Evolutionary conservation across 768 basidiomycete genomes (phyloP).

Genomic region (Mycena epipterygia): DNA sequence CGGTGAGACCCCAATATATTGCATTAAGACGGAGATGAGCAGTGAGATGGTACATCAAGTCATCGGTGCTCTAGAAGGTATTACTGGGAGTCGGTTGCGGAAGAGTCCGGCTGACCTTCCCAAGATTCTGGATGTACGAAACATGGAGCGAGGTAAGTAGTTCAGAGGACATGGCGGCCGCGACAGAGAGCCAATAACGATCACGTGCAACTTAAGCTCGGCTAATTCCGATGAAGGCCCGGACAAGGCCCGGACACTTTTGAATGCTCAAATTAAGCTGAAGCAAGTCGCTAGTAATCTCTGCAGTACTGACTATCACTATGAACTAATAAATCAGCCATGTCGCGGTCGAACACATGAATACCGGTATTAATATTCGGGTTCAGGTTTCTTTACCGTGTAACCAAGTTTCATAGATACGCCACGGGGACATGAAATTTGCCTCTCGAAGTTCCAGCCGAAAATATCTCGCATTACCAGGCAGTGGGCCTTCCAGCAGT

Average conservation of each 20-base stretch:
- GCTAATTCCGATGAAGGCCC: not conserved
- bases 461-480: slow-evolving; percentile 22
- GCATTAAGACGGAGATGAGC: slow-evolving; percentile 96
- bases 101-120: slow-evolving; percentile 60
- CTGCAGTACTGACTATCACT: too few relatives aligned
- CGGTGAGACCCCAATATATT: slow-evolving; percentile 96
- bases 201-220: slow-evolving; percentile 5
- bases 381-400: not conserved
- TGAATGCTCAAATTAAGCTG: too few relatives aligned
- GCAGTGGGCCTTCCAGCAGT: not conserved
- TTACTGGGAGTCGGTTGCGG: not conserved
- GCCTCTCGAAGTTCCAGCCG: slow-evolving; percentile 3
- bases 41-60: slow-evolving; percentile 90
- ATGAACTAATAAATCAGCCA: too few relatives aligned
- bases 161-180: slow-evolving; percentile 26
- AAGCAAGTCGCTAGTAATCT: too few relatives aligned
- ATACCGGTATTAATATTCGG: too few relatives aligned
- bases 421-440: slow-evolving; percentile 11
- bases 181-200: not conserved
- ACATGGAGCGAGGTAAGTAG: slow-evolving; percentile 73
- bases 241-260: too few relatives aligned
- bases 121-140: slow-evolving; percentile 81
- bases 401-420: slow-evolving; percentile 30
- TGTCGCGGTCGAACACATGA: too few relatives aligned
- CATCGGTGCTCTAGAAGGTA: slow-evolving; percentile 77